phyloP scores from a whole-genome alignment of 352 stramenopile genomes.

The Globisporangium rhizosaccharum region DNA sequence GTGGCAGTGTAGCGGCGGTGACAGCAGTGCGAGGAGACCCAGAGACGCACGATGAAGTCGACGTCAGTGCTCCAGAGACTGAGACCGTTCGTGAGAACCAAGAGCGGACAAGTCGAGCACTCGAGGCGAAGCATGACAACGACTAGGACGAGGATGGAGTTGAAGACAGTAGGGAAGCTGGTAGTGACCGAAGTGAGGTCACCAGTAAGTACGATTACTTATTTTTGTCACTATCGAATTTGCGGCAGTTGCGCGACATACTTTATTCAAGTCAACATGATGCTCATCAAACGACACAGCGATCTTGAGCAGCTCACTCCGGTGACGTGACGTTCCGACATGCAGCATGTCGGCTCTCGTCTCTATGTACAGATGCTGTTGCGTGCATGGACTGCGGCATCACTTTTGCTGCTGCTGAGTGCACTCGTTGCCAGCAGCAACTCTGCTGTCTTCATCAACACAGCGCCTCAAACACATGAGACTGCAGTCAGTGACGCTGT shows the following conservation, averaged over 20 bases:
- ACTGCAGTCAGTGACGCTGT: conserved; percentile 7
- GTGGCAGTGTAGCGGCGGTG: neutral
- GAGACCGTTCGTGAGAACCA: neutral
- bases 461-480: neutral
- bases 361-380: neutral
- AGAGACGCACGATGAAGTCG: neutral
- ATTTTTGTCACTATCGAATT: neutral
- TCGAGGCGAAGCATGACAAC: neutral
- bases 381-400: neutral
- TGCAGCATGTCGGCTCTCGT: neutral
- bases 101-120: neutral
- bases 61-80: neutral
- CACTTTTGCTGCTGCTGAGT: neutral
- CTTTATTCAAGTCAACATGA: neutral
- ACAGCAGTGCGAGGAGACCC: neutral
- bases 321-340: neutral
- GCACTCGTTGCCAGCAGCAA: neutral
- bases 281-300: neutral
- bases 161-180: neutral
- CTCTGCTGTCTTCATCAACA: neutral
- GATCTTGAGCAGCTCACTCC: neutral
- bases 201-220: too few relatives aligned
- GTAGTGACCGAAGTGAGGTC: neutral
- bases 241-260: neutral
- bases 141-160: neutral